Base-by-base conservation (phyloP, 768 basidiomycete genomes). In the Boletus insuetus region DNA sequence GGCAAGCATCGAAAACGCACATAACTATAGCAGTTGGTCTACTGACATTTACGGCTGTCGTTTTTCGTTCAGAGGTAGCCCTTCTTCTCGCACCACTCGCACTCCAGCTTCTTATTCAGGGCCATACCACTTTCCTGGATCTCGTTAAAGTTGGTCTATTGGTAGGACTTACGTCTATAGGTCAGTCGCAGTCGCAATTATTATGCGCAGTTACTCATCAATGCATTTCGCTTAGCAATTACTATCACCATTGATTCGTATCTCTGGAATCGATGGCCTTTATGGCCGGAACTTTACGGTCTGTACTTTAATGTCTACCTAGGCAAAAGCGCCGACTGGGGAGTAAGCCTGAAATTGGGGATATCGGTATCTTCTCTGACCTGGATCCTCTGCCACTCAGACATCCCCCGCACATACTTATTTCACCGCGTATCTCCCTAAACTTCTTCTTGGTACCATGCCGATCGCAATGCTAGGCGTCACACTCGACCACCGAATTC, bases 301-400 rank as follows among this genome's bases (percentile, higher is more conserved):
- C 59, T 95, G 12, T 85, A 84, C 59, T 99, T 92, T 75, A 99
- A 98, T 65, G 82, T 98, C 24, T 74, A 86, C 6, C 71, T 92
- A 66, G 94, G 94, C 14, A 94, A 96, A 69, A 87, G 89, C 26
- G 74, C 85, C 0, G 85, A 94, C 19, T 99, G 97, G 97, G 97
- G 97, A 58, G 92, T 96, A 69, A 59, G 89, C 79, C 20, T 22
- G 19, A 51, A 29, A 29, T 42, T 6, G 3, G 17, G 52, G 14
- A 22, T 55, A 34, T 48, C 13, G 22, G 26, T 43, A 19, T 24
- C 51, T 31, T 32, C 24, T 42, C 49, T 64, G 29, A 60, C 34
- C 20, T 31, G 31, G 38, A 26, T 17, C 29, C 22, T 32, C 13
- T 47, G 14, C 22, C 17, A 6, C 43, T 37, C 68, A 90, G 92